Conservation (phyloP, 2,329 filamentous ascomycete genomes). For the Curvularia hawaiiensis region DNA sequence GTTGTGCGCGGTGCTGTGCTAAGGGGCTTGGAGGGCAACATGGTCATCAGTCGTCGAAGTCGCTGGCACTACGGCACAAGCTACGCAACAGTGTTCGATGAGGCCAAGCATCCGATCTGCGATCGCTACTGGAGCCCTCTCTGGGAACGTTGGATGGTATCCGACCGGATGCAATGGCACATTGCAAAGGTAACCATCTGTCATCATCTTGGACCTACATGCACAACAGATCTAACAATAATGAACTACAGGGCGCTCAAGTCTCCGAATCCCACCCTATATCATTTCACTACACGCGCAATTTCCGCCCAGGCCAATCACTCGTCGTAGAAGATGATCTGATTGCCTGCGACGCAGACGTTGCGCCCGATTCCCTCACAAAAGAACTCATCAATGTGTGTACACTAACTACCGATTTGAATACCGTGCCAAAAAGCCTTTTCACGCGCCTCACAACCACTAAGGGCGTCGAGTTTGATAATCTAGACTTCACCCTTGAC, state of each 20-base stretch:
- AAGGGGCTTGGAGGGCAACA: conserved; percentile 75
- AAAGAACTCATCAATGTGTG: conserved; percentile 70
- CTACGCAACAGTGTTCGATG: conserved; percentile 81
- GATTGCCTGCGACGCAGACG: conserved; percentile 74
- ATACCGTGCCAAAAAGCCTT: conserved; percentile 72
- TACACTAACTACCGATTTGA: conserved; percentile 79
- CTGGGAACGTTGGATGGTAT: conserved; percentile 85
- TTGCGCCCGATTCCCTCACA: conserved; percentile 60
- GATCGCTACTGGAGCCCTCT: conserved; percentile 81
- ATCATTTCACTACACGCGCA: conserved; percentile 84
- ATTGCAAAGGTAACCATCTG: conserved; percentile 67
- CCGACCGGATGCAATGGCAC: conserved; percentile 84
- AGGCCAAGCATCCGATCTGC: conserved; percentile 71
- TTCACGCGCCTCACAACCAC: conserved; percentile 81
- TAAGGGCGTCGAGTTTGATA: conserved; percentile 79
- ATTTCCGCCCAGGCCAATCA: conserved; percentile 79
- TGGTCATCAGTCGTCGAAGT: conserved; percentile 76
- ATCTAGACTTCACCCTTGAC: conserved; percentile 80
- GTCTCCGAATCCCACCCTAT: conserved; percentile 76
- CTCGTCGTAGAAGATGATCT: conserved; percentile 80
- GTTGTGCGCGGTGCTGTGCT: conserved; percentile 79
- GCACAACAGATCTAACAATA: conserved; percentile 10
- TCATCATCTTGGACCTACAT: neutral
- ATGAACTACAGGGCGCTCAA: conserved; percentile 65
- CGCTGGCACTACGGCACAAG: conserved; percentile 81